These are phyloP conservation scores for Aspergillus sclerotialis DNA, from an alignment of 2,329 filamentous ascomycete genomes.

Conservation along the genomic window DNA sequence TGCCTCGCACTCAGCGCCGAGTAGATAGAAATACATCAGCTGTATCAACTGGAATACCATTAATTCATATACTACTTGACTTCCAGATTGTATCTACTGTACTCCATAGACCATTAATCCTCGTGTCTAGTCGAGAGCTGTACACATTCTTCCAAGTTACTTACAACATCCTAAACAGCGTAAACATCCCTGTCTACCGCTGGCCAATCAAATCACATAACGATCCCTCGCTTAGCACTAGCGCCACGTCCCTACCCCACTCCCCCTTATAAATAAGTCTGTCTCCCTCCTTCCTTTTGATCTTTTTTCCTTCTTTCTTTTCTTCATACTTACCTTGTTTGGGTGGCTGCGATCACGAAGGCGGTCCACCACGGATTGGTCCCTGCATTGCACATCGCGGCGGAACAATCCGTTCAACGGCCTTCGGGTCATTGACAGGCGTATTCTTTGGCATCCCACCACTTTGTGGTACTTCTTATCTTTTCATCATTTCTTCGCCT, in stretches of 20 bases:
- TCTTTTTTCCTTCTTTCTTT: slow-evolving; percentile 32
- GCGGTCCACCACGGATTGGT: slow-evolving; percentile 39
- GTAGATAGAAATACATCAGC: slow-evolving; percentile 12
- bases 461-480: slow-evolving; percentile 14
- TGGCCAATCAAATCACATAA: slow-evolving; percentile 3
- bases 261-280: slow-evolving; percentile 9
- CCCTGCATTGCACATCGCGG: slow-evolving; percentile 55
- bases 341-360: slow-evolving; percentile 42
- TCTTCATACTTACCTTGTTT: slow-evolving; percentile 49
- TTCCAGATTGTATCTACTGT: not conserved
- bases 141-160: no score
- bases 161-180: no score
- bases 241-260: slow-evolving; percentile 5
- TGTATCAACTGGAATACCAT: no score
- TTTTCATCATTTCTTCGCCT: slow-evolving; percentile 29
- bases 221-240: slow-evolving; percentile 13
- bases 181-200: not conserved
- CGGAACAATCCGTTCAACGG: slow-evolving; percentile 32
- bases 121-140: no score
- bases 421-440: slow-evolving; percentile 33
- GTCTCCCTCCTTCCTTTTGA: slow-evolving; percentile 12
- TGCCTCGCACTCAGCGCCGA: slow-evolving; percentile 62
- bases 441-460: slow-evolving; percentile 32
- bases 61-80: no score
- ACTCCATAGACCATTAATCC: no score